These are phyloP conservation scores for Tinospora cordifolia DNA, from an alignment of 164 flowering plant species.

Conservation along the genomic window DNA sequence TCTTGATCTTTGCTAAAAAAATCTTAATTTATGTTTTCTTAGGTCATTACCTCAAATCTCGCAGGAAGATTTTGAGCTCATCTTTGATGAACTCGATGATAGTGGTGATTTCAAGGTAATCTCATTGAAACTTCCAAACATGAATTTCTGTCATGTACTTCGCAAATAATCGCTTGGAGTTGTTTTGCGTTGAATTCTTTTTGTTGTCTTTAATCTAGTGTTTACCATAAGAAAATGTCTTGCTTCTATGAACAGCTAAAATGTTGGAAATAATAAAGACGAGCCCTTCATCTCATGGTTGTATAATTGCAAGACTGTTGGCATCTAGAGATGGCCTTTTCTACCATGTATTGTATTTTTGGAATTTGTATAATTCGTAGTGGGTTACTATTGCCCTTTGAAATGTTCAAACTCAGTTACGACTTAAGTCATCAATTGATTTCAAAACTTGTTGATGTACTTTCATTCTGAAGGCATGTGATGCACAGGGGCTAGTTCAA, in stretches of 20 bases:
- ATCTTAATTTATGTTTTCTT: neutral
- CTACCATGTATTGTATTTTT: neutral
- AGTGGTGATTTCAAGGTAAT: slow-evolving; percentile 77
- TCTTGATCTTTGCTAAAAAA: neutral
- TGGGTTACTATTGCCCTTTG: neutral
- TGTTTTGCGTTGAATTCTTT: neutral
- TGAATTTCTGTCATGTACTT: neutral
- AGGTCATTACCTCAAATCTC: slow-evolving; percentile 88
- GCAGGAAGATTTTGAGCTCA: slow-evolving; percentile 74
- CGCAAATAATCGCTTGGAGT: neutral
- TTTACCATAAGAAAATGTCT: neutral
- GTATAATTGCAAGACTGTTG: neutral
- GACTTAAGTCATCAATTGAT: neutral
- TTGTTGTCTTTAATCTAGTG: too few relatives aligned
- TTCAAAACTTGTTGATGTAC: too few relatives aligned
- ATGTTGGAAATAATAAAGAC: neutral
- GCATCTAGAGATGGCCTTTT: neutral
- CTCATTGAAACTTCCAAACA: neutral
- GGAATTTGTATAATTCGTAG: neutral
- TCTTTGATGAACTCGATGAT: slow-evolving; percentile 84
- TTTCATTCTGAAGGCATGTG: neutral
- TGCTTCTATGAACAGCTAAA: neutral
- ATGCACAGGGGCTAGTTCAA: neutral
- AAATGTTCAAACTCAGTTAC: too few relatives aligned
- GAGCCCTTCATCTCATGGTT: neutral